Evolutionary conservation across 225 moss, liverwort and hornwort species (phyloP), one percentile per base, ranked within the genome.

Genomic region (Marchantia paleacea): DNA sequence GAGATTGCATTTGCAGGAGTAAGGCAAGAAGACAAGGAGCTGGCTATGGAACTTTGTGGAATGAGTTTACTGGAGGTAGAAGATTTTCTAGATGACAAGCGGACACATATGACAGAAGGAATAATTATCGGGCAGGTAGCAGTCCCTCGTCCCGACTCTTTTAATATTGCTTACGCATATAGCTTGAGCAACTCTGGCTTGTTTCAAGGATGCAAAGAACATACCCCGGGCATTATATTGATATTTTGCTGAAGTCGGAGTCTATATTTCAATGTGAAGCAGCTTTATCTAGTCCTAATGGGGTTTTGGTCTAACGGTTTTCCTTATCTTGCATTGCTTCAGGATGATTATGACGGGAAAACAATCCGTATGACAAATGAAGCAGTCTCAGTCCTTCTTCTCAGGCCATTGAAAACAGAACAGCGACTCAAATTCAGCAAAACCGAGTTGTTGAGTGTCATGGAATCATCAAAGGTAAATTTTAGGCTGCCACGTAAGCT

Each of bases 11-110:
- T 55, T 77, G 15, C 78, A 87, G 85, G 86, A 65, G 76, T 79
- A 48, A 87, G 89, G 83, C 89, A 85, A 71, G 87, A 91, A 65
- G 90, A 89, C 85, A 91, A 91, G 80, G 90, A 91, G 80, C 80
- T 79, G 84, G 89, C 90, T 28, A 91, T 91, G 90, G 90, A 91
- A 62, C 90, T 91, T 25, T 91, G 89, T 84, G 87, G 87, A 26
- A 80, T 91, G 87, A 91, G 90, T 85, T 31, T 87, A 10, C 72
- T 91, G 69, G 90, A 91, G 79, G 90, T 91, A 12, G 90, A 89
- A 53, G 90, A 91, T 7, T 91, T 91, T 78, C 74, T 91, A 55
- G 90, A 91, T 83, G 89, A 91, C 78, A 89, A 91, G 80, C 85
- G 90, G 61, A 89, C 89, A 58, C 90, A 91, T 52, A 91, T 91